A percentile compares a stretch with the other conserved stretches of the same genome.
Conservation (phyloP, 805 yeast genomes). For the Ogataea allantospora region DNA sequence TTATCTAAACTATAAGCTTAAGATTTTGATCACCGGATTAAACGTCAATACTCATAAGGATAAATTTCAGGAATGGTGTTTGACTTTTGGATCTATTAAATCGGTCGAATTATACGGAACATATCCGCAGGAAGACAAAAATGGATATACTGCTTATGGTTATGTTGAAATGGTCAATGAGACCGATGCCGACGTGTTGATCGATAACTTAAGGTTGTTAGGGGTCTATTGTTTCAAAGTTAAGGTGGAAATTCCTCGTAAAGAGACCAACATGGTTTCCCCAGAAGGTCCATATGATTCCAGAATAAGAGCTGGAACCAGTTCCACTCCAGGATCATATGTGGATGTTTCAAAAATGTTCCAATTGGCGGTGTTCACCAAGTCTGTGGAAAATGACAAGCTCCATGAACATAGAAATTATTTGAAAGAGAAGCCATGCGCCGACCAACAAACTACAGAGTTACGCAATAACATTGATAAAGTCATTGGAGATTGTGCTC, state of each 20-base stretch:
- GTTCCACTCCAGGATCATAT: conserved; percentile 23
- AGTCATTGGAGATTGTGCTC: conserved; percentile 25
- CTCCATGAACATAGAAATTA: conserved; percentile 5
- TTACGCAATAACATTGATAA: conserved; percentile 19
- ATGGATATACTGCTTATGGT: conserved; percentile 29
- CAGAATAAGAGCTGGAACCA: conserved; percentile 1
- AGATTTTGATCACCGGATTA: conserved; percentile 29
- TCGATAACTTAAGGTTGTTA: conserved; percentile 21
- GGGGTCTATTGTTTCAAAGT: conserved; percentile 32
- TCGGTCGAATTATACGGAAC: conserved; percentile 29
- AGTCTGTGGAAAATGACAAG: conserved; percentile 24
- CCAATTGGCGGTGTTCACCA: conserved; percentile 29
- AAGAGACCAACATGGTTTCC: conserved; percentile 11
- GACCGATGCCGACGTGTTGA: conserved; percentile 25
- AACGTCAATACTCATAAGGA: conserved; percentile 23
- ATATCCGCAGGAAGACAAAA: conserved; percentile 13
- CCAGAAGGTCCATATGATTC: conserved; percentile 1
- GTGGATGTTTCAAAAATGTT: conserved; percentile 29
- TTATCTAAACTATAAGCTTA: conserved; percentile 23
- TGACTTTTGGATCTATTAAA: conserved; percentile 24
- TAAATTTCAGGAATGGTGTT: conserved; percentile 28
- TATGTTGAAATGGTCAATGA: conserved; percentile 31
- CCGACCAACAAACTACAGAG: conserved; percentile 2
- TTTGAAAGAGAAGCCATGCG: conserved; percentile 2
- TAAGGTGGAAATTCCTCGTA: conserved; percentile 27